Conservation (phyloP, 192 early-diverging fungal genomes). For the Linderina pennispora region DNA sequence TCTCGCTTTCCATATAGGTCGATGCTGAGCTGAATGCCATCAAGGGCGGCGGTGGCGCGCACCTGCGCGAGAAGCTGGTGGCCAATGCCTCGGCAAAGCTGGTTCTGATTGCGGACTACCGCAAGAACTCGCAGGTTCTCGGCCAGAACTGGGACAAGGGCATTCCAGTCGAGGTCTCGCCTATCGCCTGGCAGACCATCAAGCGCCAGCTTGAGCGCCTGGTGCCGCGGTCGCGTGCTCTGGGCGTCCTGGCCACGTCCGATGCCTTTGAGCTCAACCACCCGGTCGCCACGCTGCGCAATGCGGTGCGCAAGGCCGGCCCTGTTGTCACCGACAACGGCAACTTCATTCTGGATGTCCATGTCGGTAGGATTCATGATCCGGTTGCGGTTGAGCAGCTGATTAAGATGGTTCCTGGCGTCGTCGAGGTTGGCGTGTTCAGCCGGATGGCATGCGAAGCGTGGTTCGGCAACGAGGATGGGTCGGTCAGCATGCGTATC, state of each 20-base stretch:
- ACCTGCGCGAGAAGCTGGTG: constrained; percentile 92
- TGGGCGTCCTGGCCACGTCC: neutral
- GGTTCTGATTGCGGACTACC: constrained; percentile 85
- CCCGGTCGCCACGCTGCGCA: constrained; percentile 62
- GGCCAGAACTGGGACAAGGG: constrained; percentile 86
- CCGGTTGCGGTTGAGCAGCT: constrained; percentile 49
- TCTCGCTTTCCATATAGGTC: too few species aligned
- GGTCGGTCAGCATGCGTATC: constrained; percentile 47
- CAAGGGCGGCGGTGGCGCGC: constrained; percentile 93
- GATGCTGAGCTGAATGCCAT: constrained; percentile 85
- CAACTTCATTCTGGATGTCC: constrained; percentile 85
- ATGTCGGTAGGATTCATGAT: constrained; percentile 69
- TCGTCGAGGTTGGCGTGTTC: constrained; percentile 92
- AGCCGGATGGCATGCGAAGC: constrained; percentile 75
- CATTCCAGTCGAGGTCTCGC: constrained; percentile 86
- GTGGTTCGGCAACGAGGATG: constrained; percentile 82
- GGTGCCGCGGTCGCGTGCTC: constrained; percentile 5
- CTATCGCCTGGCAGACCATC: constrained; percentile 72
- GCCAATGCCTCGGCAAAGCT: constrained; percentile 76
- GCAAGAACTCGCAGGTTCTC: constrained; percentile 72
- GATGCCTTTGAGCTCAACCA: constrained; percentile 23
- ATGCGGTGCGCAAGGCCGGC: constrained; percentile 84
- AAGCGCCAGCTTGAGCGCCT: constrained; percentile 46
- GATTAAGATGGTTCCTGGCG: constrained; percentile 74
- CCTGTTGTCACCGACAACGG: constrained; percentile 93